Conservation (phyloP, 2,329 filamentous ascomycete species). For the Aciculosporium take region DNA sequence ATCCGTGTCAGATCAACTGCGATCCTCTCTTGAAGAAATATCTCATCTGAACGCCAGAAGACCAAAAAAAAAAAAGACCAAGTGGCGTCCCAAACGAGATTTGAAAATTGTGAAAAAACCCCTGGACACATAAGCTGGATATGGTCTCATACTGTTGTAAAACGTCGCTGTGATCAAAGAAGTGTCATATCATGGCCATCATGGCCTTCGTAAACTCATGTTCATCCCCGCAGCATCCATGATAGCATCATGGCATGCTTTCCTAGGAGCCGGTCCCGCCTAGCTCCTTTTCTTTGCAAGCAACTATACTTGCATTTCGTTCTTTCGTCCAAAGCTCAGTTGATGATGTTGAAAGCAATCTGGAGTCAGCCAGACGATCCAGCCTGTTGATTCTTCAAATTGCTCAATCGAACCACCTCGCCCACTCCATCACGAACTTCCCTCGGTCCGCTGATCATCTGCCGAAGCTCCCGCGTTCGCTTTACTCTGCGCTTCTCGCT, state of each 20-base stretch:
- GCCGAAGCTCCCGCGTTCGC: constrained; percentile 41
- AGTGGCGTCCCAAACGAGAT: background rate
- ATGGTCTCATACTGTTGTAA: background rate
- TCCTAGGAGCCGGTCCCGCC: background rate
- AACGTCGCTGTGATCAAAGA: constrained; percentile 5
- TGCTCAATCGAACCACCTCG: constrained; percentile 36
- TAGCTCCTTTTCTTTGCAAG: background rate
- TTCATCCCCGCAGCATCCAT: background rate
- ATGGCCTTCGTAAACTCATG: constrained; percentile 6
- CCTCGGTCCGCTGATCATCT: constrained; percentile 45
- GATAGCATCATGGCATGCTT: background rate
- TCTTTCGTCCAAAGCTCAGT: background rate
- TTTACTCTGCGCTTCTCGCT: constrained; percentile 46
- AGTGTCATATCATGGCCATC: constrained; percentile 6
- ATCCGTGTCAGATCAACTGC: background rate
- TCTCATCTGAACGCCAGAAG: background rate
- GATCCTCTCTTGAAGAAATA: background rate
- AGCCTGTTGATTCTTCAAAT: constrained; percentile 1
- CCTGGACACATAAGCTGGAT: background rate
- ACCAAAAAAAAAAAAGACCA: background rate
- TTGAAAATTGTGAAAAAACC: background rate
- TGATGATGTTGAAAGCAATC: background rate
- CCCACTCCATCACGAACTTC: constrained; percentile 45
- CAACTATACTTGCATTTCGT: background rate
- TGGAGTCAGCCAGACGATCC: background rate